Conservation (phyloP, 176 grass and related monocot species). For the maize (Zea mays) region Zm-B73-REFERENCE-NAM-5.0 NC_050103.1:169512501-169513000, state of each 20-base stretch:
- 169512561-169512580: constrained; percentile 48
- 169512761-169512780: not conserved
- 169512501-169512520: constrained; percentile 54
- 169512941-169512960: not conserved
- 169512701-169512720: constrained; percentile 72
- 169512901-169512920: too few relatives aligned
- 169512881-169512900: not conserved
- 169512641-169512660: not conserved
- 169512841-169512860: not conserved
- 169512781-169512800: not conserved
- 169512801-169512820: not conserved
- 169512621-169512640: constrained; percentile 44
- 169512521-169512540: constrained; percentile 44
- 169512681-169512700: constrained; percentile 49
- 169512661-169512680: not conserved
- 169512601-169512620: constrained; percentile 53
- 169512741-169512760: constrained; percentile 40
- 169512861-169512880: not conserved
- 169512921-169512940: not conserved
- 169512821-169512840: not conserved
- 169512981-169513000: not conserved
- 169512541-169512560: constrained; percentile 40
- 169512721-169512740: constrained; percentile 53
- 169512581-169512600: constrained; percentile 58
- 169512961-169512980: not conserved